Conservation (phyloP, 352 stramenopile genomes). For the Phytopythium ostracodes region DNA sequence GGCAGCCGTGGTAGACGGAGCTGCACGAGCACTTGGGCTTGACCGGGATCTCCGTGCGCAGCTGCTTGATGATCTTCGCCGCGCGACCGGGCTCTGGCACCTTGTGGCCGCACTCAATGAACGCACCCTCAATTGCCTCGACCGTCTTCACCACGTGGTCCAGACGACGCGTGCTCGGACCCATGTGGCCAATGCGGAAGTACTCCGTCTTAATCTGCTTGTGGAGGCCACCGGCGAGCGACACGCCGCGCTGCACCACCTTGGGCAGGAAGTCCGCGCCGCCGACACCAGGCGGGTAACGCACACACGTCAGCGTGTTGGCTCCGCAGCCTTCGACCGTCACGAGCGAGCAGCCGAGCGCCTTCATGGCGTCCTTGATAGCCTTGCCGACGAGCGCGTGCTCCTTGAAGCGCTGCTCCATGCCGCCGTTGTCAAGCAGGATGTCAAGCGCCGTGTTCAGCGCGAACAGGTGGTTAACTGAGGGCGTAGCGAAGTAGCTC, state of each 20-base stretch:
- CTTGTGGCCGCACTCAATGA: conserved; percentile 67
- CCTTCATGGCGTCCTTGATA: conserved; percentile 64
- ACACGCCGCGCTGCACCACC: conserved; percentile 64
- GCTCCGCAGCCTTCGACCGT: conserved; percentile 41
- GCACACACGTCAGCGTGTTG: conserved; percentile 74
- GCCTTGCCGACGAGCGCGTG: conserved; percentile 53
- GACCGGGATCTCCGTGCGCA: conserved; percentile 47
- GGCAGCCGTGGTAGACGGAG: conserved; percentile 50
- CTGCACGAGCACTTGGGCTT: conserved; percentile 38
- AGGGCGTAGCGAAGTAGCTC: conserved; percentile 75
- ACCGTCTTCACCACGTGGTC: conserved; percentile 77
- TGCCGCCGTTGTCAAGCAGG: conserved; percentile 65
- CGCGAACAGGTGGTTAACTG: conserved; percentile 76
- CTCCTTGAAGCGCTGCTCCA: conserved; percentile 74
- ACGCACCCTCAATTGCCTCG: conserved; percentile 60
- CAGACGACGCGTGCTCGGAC: conserved; percentile 63
- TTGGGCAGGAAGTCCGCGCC: conserved; percentile 72
- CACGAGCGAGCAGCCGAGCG: conserved; percentile 58
- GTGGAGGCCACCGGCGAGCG: conserved; percentile 66
- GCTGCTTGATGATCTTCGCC: conserved; percentile 48
- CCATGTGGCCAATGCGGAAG: conserved; percentile 85
- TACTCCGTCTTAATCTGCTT: conserved; percentile 84
- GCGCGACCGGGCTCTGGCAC: conserved; percentile 55
- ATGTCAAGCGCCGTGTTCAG: conserved; percentile 67
- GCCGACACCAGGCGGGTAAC: conserved; percentile 60